Conservation (phyloP, 2,329 filamentous ascomycete genomes). For the Mollisiaceae sp. region DNA sequence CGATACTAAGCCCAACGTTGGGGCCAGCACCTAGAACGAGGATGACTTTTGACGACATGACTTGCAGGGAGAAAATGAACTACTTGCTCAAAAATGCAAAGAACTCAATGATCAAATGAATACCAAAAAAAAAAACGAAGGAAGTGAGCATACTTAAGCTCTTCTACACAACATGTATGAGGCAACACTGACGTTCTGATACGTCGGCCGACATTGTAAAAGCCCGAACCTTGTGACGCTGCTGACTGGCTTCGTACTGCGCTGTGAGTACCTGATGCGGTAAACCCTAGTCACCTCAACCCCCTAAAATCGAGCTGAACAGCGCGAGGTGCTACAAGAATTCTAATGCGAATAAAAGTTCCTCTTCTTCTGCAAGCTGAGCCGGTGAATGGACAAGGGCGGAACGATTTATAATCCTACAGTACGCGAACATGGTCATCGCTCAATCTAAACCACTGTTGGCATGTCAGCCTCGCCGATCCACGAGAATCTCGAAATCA, state of each 20-base stretch:
- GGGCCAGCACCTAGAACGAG: conserved; percentile 51
- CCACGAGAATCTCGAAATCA: neutral
- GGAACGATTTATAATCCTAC: neutral
- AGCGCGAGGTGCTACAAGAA: neutral
- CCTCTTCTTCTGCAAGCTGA: neutral
- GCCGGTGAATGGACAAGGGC: neutral
- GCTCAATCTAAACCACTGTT: neutral
- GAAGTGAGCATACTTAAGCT: neutral
- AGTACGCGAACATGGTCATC: neutral
- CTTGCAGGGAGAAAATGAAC: neutral
- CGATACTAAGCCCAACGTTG: conserved; percentile 45
- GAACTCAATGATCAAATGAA: too few relatives aligned
- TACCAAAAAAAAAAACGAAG: neutral
- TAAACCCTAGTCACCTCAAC: neutral
- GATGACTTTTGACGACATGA: conserved; percentile 24
- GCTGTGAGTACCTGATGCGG: too few relatives aligned
- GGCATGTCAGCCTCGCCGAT: neutral
- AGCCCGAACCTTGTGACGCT: too few relatives aligned
- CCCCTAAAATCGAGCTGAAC: neutral
- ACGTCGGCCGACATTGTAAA: too few relatives aligned
- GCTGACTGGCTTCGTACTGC: too few relatives aligned
- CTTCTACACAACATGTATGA: too few relatives aligned
- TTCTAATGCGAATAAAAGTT: neutral
- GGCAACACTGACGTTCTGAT: too few relatives aligned
- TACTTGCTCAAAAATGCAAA: neutral